Conservation (phyloP, 2,329 filamentous ascomycete species). For the Ilyonectria destructans region DNA sequence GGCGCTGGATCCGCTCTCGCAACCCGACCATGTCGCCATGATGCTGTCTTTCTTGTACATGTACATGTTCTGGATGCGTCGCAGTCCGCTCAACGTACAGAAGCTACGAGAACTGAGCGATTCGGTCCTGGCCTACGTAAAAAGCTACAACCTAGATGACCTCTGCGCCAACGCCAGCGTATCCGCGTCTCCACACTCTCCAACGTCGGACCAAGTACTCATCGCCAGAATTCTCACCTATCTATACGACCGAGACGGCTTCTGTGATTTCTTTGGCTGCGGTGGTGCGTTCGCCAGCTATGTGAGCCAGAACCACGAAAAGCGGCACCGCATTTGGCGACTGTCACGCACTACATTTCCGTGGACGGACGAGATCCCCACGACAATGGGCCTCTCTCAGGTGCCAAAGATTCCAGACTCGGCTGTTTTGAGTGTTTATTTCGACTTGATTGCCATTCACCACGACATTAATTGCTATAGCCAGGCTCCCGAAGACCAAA, state of each 20-base stretch:
- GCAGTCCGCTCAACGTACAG: constrained; percentile 18
- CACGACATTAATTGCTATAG: constrained; percentile 34
- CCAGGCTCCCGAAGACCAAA: constrained; percentile 16
- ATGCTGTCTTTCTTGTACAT: constrained; percentile 35
- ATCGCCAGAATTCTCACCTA: constrained; percentile 30
- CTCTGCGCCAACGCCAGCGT: constrained; percentile 13
- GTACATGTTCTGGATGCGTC: constrained; percentile 39
- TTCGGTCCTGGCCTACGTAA: constrained; percentile 22
- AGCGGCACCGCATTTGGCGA: constrained; percentile 23
- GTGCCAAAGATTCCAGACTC: not conserved
- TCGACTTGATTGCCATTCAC: constrained; percentile 29
- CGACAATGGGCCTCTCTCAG: not conserved
- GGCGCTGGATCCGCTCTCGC: constrained; percentile 9
- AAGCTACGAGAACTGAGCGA: constrained; percentile 23
- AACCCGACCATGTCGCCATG: constrained; percentile 28
- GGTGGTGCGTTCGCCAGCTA: constrained; percentile 23
- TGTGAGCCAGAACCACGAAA: constrained; percentile 30
- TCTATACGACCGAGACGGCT: constrained; percentile 33
- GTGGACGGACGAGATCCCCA: not conserved
- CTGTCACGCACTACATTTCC: constrained; percentile 20
- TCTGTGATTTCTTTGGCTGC: constrained; percentile 35
- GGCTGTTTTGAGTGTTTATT: constrained; percentile 27
- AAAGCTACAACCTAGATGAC: constrained; percentile 16
- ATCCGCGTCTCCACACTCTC: not conserved
- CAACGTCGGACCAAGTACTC: constrained; percentile 1